Conservation (phyloP, 805 yeast genomes). For the Wickerhamiella hasegawae region DNA sequence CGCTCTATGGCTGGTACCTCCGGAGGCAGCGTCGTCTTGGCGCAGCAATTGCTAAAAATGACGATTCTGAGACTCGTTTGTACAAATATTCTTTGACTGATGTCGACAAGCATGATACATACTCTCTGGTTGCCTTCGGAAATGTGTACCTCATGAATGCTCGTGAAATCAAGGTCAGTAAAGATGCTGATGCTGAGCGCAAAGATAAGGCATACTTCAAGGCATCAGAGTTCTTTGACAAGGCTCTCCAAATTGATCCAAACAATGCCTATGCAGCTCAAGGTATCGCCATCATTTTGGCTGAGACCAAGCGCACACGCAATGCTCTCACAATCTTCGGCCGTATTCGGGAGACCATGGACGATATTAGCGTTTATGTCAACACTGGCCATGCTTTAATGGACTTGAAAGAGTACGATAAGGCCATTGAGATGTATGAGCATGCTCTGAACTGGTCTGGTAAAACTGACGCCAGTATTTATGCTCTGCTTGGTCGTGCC, state of each 20-base stretch:
- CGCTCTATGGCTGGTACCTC: slow-evolving; percentile 85
- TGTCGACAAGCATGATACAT: slow-evolving; percentile 67
- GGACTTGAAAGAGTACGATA: slow-evolving; percentile 66
- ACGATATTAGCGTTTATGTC: slow-evolving; percentile 66
- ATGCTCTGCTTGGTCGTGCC: slow-evolving; percentile 67
- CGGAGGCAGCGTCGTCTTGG: slow-evolving; percentile 22
- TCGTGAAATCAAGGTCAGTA: slow-evolving; percentile 43
- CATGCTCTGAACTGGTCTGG: slow-evolving; percentile 55
- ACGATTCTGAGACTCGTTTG: slow-evolving; percentile 53
- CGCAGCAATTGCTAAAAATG: slow-evolving; percentile 24
- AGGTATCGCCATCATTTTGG: slow-evolving; percentile 85
- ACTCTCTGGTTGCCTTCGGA: slow-evolving; percentile 80
- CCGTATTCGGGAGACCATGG: slow-evolving; percentile 77
- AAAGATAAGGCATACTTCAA: slow-evolving; percentile 61
- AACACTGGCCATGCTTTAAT: slow-evolving; percentile 78
- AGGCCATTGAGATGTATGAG: slow-evolving; percentile 79
- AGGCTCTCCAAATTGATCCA: slow-evolving; percentile 72
- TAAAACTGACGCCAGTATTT: slow-evolving; percentile 46
- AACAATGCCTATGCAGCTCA: slow-evolving; percentile 91
- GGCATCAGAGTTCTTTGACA: slow-evolving; percentile 85
- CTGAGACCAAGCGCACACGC: slow-evolving; percentile 54
- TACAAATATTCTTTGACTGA: slow-evolving; percentile 74
- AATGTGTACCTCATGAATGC: slow-evolving; percentile 72
- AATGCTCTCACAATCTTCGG: slow-evolving; percentile 75
- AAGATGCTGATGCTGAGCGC: slow-evolving; percentile 36